phyloP scores from a whole-genome alignment of 345 rosid species.

The Gynandropsis gynandra region DNA sequence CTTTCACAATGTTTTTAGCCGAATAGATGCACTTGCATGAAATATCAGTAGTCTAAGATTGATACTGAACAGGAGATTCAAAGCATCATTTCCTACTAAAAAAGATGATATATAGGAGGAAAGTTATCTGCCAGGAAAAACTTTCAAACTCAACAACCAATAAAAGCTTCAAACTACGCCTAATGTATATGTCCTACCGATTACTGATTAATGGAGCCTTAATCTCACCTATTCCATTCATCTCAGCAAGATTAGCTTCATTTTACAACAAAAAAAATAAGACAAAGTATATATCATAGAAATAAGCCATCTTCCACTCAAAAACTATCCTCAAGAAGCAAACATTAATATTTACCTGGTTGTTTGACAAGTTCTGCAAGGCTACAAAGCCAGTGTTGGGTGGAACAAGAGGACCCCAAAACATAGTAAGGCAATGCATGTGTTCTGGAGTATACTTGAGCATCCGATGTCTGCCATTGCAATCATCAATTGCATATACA shows the following conservation, averaged over 20 bases:
- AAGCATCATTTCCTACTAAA: too few species aligned
- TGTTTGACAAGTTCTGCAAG: constrained; percentile 69
- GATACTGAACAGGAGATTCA: too few species aligned
- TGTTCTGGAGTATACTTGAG: constrained; percentile 94
- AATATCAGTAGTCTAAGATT: background rate
- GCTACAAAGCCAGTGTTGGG: constrained; percentile 84
- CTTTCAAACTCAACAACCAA: too few species aligned
- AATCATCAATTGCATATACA: constrained; percentile 77
- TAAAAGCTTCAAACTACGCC: too few species aligned
- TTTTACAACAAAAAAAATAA: background rate
- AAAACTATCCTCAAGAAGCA: constrained; percentile 10
- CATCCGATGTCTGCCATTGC: constrained; percentile 86
- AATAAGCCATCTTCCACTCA: constrained; percentile 7
- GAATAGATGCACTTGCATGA: background rate
- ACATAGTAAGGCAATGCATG: constrained; percentile 92
- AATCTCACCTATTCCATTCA: too few species aligned
- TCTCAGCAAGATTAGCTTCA: too few species aligned
- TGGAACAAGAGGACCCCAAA: constrained; percentile 98
- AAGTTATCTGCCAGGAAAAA: too few species aligned
- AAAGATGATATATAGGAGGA: too few species aligned
- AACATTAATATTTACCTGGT: constrained; percentile 46
- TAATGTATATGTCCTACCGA: too few species aligned
- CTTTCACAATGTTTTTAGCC: background rate
- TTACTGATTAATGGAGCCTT: too few species aligned
- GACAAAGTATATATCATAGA: constrained; percentile 15